Base-by-base conservation (phyloP, 2,329 filamentous ascomycete species). In the Leptographium galeiforme region DNA sequence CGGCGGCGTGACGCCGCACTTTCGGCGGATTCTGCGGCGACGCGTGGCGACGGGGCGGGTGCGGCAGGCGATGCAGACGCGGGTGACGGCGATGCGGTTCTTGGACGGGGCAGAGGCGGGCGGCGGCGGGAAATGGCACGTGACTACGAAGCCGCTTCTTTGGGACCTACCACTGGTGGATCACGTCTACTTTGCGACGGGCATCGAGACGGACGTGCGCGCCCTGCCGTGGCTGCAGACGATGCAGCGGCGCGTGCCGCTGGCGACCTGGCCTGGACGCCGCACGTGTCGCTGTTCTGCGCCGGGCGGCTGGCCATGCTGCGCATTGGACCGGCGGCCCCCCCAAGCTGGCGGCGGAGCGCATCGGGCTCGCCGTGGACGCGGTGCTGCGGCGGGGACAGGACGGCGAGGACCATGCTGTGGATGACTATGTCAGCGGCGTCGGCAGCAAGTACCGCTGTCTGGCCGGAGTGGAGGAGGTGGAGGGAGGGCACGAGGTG, bases 161-260 rank as follows among this genome's bases (percentile, higher is more conserved):
- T 67, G 67, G 0, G 62, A 66, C 4, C 63, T 85, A 12, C 81
- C 82, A 0, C 65, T 68, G 0, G 74, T 82, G 48, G 73, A 89
- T 63, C 85, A 84, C 65, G 79, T 89, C 57, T 85, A 86, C 66
- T 87, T 85, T 61, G 85, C 87, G 14, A 91, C 87, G 0, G 87
- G 87, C 0, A 77, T 86, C 41, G 74, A 80, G 49, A 78, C 79
- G 0, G 74, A 89, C 57, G 77, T 88, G 32, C 62, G 67, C 1
- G 71, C 72, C 2, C 70, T 89, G 25, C 76, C 82, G 0, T 81
- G 81, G 53, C 67, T 91, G 13, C 67, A 78, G 53, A 76, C 70
- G 0, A 77, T 91, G 62, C 66, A 77, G 10, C 57, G 68, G 4
- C 73, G 79, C 18, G 72, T 83, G 56, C 85, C 84, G 0, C 74